Evolutionary conservation across 2,329 filamentous ascomycete genomes (phyloP).

Genomic region (Blumeria hordei): DNA sequence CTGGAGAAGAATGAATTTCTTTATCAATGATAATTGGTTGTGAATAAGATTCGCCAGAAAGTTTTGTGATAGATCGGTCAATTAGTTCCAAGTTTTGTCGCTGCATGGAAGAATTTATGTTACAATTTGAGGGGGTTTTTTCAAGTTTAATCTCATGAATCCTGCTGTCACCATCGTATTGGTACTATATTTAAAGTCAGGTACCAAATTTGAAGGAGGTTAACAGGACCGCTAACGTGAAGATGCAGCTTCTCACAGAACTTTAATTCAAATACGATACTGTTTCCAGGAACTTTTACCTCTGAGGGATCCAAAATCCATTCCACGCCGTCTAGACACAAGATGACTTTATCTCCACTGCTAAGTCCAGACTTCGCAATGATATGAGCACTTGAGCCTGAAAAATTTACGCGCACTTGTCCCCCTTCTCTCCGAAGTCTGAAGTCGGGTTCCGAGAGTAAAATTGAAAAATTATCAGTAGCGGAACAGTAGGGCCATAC

Average conservation of each 20-base stretch:
- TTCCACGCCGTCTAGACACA: conserved; percentile 43
- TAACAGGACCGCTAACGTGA: conserved; percentile 16
- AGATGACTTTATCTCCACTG: conserved; percentile 51
- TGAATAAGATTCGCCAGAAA: too few relatives aligned
- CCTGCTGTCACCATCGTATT: conserved; percentile 22
- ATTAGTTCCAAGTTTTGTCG: too few relatives aligned
- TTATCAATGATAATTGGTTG: conserved; percentile 11
- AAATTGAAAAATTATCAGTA: conserved; percentile 46
- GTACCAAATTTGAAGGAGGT: neutral
- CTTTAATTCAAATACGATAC: conserved; percentile 32
- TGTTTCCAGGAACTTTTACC: conserved; percentile 24
- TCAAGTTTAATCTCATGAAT: conserved; percentile 21
- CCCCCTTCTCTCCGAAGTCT: conserved; percentile 53
- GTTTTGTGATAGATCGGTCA: too few relatives aligned
- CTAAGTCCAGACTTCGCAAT: conserved; percentile 43
- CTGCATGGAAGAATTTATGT: too few relatives aligned
- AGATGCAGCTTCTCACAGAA: conserved; percentile 27
- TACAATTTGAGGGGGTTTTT: too few relatives aligned
- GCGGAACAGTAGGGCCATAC: conserved; percentile 81
- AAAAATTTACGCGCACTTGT: conserved; percentile 58
- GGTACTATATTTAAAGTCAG: conserved; percentile 17
- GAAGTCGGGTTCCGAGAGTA: conserved; percentile 68
- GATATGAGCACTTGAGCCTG: conserved; percentile 42
- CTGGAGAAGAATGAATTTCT: conserved; percentile 47
- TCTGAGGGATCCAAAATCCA: conserved; percentile 24